phyloP scores from a whole-genome alignment of 2,329 filamentous ascomycete genomes.

The Lachnellula cervina region DNA sequence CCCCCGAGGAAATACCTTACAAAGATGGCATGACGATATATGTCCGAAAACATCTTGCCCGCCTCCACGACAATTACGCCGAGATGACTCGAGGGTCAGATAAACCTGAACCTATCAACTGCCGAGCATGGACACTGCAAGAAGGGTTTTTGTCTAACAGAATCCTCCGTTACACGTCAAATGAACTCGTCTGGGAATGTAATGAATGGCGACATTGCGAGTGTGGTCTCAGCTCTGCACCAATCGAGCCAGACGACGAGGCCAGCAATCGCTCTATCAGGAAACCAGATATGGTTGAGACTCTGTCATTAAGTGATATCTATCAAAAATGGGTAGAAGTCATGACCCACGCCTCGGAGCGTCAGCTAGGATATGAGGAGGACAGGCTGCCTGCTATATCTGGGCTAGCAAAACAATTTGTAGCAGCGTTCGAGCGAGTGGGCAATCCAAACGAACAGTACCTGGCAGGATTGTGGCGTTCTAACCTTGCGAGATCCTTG shows the following conservation, averaged over 20 bases:
- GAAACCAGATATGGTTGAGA: not conserved
- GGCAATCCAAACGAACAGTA: not conserved
- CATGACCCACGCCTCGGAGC: not conserved
- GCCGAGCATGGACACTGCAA: slow-evolving; percentile 3
- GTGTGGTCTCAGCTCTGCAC: not conserved
- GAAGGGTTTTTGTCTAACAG: slow-evolving; percentile 1
- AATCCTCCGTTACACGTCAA: not conserved
- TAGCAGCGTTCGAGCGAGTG: too few relatives aligned
- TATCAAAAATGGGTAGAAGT: not conserved
- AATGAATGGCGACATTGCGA: not conserved
- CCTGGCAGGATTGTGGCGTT: not conserved
- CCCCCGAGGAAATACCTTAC: not conserved
- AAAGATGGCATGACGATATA: not conserved
- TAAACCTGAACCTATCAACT: not conserved
- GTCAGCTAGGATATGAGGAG: not conserved
- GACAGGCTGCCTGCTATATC: not conserved
- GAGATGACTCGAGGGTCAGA: not conserved
- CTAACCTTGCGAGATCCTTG: not conserved
- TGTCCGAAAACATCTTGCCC: not conserved
- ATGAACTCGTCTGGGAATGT: slow-evolving; percentile 1
- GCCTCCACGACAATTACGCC: not conserved
- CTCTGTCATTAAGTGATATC: not conserved
- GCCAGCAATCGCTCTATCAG: not conserved
- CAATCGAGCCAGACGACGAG: too few relatives aligned
- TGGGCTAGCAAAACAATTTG: not conserved